Evolutionary conservation across 202 grass and related monocot genomes (phyloP).

Genomic region (Digitaria exilis): DNA sequence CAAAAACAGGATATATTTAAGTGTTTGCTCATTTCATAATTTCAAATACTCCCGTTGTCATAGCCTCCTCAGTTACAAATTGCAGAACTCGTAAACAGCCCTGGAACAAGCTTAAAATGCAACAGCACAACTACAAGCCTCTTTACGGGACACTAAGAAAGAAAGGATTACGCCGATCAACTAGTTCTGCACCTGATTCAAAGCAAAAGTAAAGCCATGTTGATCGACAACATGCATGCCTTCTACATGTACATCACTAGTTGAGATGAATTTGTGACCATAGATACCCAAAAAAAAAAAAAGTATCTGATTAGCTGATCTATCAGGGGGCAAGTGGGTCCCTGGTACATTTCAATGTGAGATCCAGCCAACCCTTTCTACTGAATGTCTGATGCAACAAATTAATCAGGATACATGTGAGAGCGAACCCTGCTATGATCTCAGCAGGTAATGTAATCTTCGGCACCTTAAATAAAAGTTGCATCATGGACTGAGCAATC

Average conservation of each 20-base stretch:
- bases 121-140: not conserved
- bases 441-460: slow-evolving; percentile 35
- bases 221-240: too few relatives aligned
- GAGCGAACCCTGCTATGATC: slow-evolving; percentile 8
- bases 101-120: not conserved
- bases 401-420: not conserved
- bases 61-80: slow-evolving; percentile 2
- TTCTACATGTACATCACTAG: too few relatives aligned
- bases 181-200: not conserved
- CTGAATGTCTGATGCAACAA: not conserved
- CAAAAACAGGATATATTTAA: not conserved
- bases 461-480: slow-evolving; percentile 4
- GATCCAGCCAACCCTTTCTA: not conserved
- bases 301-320: not conserved
- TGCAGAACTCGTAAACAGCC: not conserved
- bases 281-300: too few relatives aligned
- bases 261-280: too few relatives aligned
- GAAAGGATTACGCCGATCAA: not conserved
- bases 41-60: not conserved
- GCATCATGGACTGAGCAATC: slow-evolving; percentile 23
- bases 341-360: not conserved
- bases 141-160: not conserved
- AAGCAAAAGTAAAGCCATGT: not conserved
- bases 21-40: not conserved
- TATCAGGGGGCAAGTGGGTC: too few relatives aligned